phyloP scores from a whole-genome alignment of 352 stramenopile genomes.

The Pythium scleroteichum region DNA sequence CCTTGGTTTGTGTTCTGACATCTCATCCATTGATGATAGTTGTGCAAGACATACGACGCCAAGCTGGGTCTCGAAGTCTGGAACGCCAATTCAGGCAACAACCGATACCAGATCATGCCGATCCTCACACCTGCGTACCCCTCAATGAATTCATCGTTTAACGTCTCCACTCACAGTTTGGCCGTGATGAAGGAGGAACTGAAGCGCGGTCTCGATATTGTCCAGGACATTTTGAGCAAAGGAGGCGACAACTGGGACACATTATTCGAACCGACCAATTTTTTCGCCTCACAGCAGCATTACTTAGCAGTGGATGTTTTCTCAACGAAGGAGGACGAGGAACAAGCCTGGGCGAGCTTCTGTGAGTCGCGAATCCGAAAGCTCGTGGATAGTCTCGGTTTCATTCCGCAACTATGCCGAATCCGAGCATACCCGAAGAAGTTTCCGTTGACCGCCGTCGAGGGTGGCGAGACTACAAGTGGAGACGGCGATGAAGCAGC shows the following conservation, averaged over 20 bases:
- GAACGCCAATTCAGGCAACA: constrained; percentile 86
- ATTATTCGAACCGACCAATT: constrained; percentile 83
- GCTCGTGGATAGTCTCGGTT: constrained; percentile 85
- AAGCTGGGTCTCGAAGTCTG: constrained; percentile 88
- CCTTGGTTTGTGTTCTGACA: no score
- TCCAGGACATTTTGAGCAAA: constrained; percentile 85
- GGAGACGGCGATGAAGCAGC: constrained; percentile 18
- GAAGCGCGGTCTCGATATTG: constrained; percentile 70
- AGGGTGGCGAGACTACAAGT: constrained; percentile 24
- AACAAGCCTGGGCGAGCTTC: constrained; percentile 93
- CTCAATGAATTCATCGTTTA: constrained; percentile 99
- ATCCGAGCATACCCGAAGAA: constrained; percentile 88
- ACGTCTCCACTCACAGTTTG: constrained; percentile 95
- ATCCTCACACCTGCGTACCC: constrained; percentile 99
- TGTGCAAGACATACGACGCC: constrained; percentile 86
- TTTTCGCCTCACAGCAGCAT: constrained; percentile 89
- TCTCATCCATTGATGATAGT: constrained; percentile 35
- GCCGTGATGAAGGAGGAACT: constrained; percentile 95
- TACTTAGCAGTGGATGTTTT: constrained; percentile 93
- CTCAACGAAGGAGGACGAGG: constrained; percentile 85
- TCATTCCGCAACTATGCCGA: constrained; percentile 76
- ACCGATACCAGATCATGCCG: constrained; percentile 96
- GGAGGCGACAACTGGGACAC: constrained; percentile 76
- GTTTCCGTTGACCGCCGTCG: constrained; percentile 70
- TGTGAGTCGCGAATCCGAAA: constrained; percentile 94